Evolutionary conservation across 2,329 filamentous ascomycete genomes (phyloP).

Genomic region (Penicillium sp.): DNA sequence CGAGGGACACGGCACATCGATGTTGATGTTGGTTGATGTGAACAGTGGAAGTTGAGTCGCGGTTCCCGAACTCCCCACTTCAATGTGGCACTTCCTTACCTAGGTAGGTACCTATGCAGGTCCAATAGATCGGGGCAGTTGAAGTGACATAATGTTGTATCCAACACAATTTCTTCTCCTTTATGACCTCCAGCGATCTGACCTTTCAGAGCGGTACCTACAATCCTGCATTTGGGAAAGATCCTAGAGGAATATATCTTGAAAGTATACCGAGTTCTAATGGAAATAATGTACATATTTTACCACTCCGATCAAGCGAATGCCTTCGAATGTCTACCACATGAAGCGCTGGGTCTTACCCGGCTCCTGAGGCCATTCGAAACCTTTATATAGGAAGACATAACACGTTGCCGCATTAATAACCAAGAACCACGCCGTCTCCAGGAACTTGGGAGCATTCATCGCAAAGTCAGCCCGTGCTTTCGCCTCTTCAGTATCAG

Average conservation of each 20-base stretch:
- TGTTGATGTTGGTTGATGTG: background rate
- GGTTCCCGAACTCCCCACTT: background rate
- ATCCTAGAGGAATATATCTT: too few species aligned
- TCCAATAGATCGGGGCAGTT: too few species aligned
- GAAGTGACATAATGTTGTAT: too few species aligned
- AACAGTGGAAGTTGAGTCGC: background rate
- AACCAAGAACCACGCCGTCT: constrained; percentile 53
- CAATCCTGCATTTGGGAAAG: too few species aligned
- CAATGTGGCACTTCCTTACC: too few species aligned
- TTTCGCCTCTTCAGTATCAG: constrained; percentile 19
- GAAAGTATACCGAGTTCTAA: too few species aligned
- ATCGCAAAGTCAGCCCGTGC: constrained; percentile 25
- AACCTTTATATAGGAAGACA: constrained; percentile 52
- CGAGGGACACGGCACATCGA: too few species aligned
- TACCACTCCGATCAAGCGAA: background rate
- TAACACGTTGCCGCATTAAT: constrained; percentile 52
- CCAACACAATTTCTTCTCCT: too few species aligned
- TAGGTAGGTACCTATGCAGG: too few species aligned
- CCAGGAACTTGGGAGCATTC: constrained; percentile 38
- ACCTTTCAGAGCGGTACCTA: too few species aligned
- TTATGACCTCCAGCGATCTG: too few species aligned
- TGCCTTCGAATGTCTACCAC: constrained; percentile 41
- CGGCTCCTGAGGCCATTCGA: constrained; percentile 54
- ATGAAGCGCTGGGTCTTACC: constrained; percentile 56
- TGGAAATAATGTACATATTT: constrained; percentile 3